These are phyloP conservation scores for Fusarium sp. DNA, from an alignment of 2,329 filamentous ascomycete genomes.

Conservation along the genomic window DNA sequence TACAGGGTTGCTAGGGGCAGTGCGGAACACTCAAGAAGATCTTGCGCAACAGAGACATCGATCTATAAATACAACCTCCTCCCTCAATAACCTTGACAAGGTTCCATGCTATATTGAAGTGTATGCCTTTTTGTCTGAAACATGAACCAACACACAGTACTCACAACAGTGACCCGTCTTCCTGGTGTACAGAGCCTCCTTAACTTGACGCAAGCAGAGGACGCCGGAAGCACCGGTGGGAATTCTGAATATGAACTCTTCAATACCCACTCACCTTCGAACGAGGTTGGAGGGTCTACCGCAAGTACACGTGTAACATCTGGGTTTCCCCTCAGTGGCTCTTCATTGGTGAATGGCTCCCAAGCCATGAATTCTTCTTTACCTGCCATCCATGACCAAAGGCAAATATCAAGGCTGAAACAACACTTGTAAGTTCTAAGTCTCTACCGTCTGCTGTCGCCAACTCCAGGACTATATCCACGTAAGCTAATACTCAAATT, in stretches of 20 bases:
- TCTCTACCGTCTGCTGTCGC: not conserved
- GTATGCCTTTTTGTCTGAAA: not conserved
- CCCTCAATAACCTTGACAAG: not conserved
- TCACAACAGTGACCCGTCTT: too few species aligned
- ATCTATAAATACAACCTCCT: not conserved
- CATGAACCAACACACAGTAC: not conserved
- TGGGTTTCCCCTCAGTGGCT: not conserved
- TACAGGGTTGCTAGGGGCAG: not conserved
- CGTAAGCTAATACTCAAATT: not conserved
- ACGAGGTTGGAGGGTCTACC: not conserved
- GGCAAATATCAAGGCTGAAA: not conserved
- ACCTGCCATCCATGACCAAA: not conserved
- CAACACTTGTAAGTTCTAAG: not conserved
- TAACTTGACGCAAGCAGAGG: not conserved
- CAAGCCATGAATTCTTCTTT: not conserved
- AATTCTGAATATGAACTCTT: not conserved
- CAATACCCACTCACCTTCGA: not conserved
- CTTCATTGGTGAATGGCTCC: not conserved
- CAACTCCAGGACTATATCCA: too few species aligned
- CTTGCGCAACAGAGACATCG: not conserved
- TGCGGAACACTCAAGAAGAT: not conserved
- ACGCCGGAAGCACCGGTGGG: not conserved
- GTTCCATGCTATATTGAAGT: not conserved
- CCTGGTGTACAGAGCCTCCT: not conserved
- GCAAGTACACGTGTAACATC: not conserved